Conservation (phyloP, 78 protist species). For the Anaeramoeba flamelloides region DNA sequence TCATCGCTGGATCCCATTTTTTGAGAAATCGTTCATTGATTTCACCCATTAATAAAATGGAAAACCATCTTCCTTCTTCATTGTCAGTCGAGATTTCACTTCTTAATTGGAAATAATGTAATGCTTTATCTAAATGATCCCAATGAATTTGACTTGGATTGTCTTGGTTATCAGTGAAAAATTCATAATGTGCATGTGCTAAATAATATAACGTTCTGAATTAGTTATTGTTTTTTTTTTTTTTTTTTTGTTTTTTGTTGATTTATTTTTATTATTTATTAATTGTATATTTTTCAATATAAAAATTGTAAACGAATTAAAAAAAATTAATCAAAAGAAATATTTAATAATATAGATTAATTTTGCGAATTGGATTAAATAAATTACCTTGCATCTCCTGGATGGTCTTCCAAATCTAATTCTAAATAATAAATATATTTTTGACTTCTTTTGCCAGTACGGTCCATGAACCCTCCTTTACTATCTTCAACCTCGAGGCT, state of each 20-base stretch:
- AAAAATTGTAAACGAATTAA: too few species aligned
- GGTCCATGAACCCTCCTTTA: conserved; percentile 23
- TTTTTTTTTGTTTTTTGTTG: too few species aligned
- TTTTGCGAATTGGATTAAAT: too few species aligned
- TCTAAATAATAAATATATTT: too few species aligned
- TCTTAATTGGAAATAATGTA: conserved; percentile 3
- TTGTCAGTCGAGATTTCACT: not conserved
- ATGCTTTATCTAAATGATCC: not conserved
- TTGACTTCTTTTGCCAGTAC: conserved; percentile 16
- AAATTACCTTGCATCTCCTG: too few species aligned
- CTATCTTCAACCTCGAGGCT: conserved; percentile 7
- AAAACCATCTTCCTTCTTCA: conserved; percentile 15
- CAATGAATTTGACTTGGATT: not conserved
- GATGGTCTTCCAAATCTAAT: too few species aligned
- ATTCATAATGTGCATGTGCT: conserved; percentile 16
- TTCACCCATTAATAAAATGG: conserved; percentile 13
- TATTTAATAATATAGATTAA: too few species aligned
- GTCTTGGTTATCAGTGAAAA: not conserved
- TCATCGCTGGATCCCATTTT: not conserved
- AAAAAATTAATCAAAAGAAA: too few species aligned
- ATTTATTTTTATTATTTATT: too few species aligned
- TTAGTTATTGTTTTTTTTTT: too few species aligned
- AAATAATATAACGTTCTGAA: conserved; percentile 18
- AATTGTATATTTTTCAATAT: too few species aligned
- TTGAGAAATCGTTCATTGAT: not conserved